Conservation (phyloP, 192 early-diverging fungal species). For the Mortierella hygrophila region DNA sequence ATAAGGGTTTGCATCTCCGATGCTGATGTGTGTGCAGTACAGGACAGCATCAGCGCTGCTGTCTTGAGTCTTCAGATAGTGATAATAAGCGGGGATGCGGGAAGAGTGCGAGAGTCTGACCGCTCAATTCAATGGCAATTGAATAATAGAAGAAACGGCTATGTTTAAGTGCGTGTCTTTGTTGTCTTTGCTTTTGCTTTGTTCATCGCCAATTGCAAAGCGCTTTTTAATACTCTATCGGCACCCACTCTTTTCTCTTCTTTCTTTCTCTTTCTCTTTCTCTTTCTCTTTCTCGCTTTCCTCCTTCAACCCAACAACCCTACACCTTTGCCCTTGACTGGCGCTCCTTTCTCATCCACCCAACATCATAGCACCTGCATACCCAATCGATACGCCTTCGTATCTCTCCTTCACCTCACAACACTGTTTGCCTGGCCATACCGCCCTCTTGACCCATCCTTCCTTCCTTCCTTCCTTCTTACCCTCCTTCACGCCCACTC, state of each 20-base stretch:
- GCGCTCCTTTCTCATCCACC: background rate
- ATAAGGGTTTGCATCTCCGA: background rate
- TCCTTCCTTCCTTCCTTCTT: too few species aligned
- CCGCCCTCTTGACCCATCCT: background rate
- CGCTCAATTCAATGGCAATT: background rate
- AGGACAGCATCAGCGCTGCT: background rate
- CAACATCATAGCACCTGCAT: background rate
- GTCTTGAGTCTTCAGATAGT: background rate
- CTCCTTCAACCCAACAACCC: background rate
- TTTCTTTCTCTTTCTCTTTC: background rate
- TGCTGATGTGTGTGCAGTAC: background rate
- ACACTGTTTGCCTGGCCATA: background rate
- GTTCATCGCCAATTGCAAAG: too few species aligned
- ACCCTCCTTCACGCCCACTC: background rate
- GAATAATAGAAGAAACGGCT: background rate
- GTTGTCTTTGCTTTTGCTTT: background rate
- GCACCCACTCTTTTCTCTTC: background rate
- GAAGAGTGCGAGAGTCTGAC: background rate
- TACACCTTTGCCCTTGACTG: slow-evolving; percentile 1
- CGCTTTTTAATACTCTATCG: background rate
- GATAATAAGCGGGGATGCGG: background rate
- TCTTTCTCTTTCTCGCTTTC: background rate
- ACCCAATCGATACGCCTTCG: background rate
- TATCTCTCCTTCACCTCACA: background rate
- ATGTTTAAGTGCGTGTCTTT: background rate